Conservation (phyloP, 352 stramenopile species). For the Phytophthora citricola region DNA sequence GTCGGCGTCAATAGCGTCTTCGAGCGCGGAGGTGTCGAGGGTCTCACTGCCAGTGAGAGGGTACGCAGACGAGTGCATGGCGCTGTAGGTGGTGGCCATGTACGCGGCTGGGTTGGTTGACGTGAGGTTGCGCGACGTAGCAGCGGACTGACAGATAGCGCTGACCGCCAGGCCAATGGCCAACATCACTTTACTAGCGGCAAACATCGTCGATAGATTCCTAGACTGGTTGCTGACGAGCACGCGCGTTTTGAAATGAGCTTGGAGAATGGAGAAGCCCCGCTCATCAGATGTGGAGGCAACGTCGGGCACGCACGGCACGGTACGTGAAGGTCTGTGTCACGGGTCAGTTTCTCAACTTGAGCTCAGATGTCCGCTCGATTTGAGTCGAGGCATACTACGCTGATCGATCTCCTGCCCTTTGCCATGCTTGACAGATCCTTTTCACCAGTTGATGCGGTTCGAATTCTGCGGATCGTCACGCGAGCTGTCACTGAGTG, state of each 20-base stretch:
- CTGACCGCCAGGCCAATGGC: conserved; percentile 12
- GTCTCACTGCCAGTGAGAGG: conserved; percentile 48
- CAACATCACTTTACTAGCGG: conserved; percentile 21
- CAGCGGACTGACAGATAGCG: conserved; percentile 11
- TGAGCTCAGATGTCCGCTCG: background rate
- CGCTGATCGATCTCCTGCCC: conserved; percentile 14
- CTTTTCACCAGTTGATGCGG: conserved; percentile 9
- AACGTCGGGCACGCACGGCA: conserved; percentile 17
- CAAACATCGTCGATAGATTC: conserved; percentile 20
- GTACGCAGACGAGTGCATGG: conserved; percentile 67
- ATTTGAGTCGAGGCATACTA: conserved; percentile 7
- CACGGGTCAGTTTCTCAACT: conserved; percentile 30
- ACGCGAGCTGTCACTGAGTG: conserved; percentile 17
- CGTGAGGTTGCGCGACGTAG: conserved; percentile 28
- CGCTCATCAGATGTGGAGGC: conserved; percentile 17
- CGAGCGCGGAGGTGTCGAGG: conserved; percentile 36
- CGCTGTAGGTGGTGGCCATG: conserved; percentile 64
- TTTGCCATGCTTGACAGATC: conserved; percentile 20
- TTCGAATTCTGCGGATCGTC: conserved; percentile 14
- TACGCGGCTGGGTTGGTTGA: conserved; percentile 31
- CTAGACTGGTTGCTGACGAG: conserved; percentile 5
- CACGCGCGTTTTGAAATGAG: conserved; percentile 26
- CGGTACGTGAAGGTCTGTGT: conserved; percentile 10
- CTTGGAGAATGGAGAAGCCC: background rate
- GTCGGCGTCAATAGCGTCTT: conserved; percentile 50